Evolutionary conservation across 176 grass and related monocot genomes (phyloP), one percentile per base, ranked within the genome.

Genomic region (Rhipidocladum racemiflorum): DNA sequence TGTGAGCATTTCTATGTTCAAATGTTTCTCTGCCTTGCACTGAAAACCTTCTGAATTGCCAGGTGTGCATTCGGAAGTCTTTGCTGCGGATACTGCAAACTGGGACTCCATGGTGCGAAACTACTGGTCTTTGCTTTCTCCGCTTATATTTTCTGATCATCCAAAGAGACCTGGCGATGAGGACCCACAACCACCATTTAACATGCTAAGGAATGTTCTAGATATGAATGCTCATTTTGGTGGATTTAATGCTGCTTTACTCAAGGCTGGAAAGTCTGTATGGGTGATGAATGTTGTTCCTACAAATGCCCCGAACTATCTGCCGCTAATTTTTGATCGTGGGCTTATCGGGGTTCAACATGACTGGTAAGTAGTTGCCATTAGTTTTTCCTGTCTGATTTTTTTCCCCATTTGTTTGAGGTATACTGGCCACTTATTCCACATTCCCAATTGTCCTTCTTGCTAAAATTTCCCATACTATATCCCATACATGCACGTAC

Each of bases 231-330:
- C 96, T 78, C 89, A 80, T 43, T 93, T 99, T 69, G 91, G 96
- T 84, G 96, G 96, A 68, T 95, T 99, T 88, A 95, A 99, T 90
- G 89, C 90, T 64, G 96, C 96, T 84, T 90, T 99, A 66, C 80
- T 99, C 35, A 94, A 95, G 77, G 83, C 91, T 38, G 68, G 89
- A 75, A 99, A 99, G 77, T 91, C 96, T 61, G 89, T 88, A 59
- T 99, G 96, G 96, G 96, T 95, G 85, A 95, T 99, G 96, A 99
- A 99, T 69, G 96, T 93, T 72, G 96, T 95, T 84, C 96, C 96
- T 68, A 93, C 82, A 5, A 92, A 81, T 82, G 86, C 80, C 34
- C 90, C 78, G 0, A 92, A 97, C 57, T 85, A 95, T 91, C 87
- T 99, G 49, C 90, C 96, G 0, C 68, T 95, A 55, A 91, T 99